Evolutionary conservation across 2,329 filamentous ascomycete genomes (phyloP).

Genomic region (Decorospora gaudefroyi): DNA sequence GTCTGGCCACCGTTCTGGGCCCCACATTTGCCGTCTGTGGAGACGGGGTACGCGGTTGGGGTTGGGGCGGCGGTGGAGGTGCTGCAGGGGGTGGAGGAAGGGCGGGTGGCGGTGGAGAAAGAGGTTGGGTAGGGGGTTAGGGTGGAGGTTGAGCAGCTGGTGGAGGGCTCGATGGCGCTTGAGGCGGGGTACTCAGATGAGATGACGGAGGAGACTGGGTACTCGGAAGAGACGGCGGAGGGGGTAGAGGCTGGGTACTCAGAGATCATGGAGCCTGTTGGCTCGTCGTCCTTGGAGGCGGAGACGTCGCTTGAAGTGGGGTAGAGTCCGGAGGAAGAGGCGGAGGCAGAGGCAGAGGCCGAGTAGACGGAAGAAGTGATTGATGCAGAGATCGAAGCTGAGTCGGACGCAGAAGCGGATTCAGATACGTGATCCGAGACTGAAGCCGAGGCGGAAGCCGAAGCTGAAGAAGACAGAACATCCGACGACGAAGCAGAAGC

Average conservation of each 20-base stretch:
- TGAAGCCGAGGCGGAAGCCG: background rate
- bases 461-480: slow-evolving; percentile 11
- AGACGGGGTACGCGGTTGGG: slow-evolving; percentile 20
- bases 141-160: background rate
- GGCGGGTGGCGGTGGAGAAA: slow-evolving; percentile 10
- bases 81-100: slow-evolving; percentile 22
- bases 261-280: slow-evolving; percentile 13
- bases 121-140: slow-evolving; percentile 4
- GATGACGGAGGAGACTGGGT: slow-evolving; percentile 4
- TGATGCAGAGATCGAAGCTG: slow-evolving; percentile 16
- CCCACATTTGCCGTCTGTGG: slow-evolving; percentile 36
- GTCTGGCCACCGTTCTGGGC: slow-evolving; percentile 27
- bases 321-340: slow-evolving; percentile 8
- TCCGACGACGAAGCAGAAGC: slow-evolving; percentile 14
- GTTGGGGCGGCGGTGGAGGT: slow-evolving; percentile 21
- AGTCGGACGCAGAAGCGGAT: background rate
- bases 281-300: slow-evolving; percentile 14
- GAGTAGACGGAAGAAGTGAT: slow-evolving; percentile 10
- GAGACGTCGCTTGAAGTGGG: background rate
- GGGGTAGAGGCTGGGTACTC: slow-evolving; percentile 12
- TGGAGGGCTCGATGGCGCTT: slow-evolving; percentile 4
- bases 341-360: slow-evolving; percentile 2
- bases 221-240: slow-evolving; percentile 11
- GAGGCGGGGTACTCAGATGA: slow-evolving; percentile 3
- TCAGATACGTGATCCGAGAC: background rate